Conservation (phyloP, 306 rosid genomes). For the Castanospermum australe region DNA sequence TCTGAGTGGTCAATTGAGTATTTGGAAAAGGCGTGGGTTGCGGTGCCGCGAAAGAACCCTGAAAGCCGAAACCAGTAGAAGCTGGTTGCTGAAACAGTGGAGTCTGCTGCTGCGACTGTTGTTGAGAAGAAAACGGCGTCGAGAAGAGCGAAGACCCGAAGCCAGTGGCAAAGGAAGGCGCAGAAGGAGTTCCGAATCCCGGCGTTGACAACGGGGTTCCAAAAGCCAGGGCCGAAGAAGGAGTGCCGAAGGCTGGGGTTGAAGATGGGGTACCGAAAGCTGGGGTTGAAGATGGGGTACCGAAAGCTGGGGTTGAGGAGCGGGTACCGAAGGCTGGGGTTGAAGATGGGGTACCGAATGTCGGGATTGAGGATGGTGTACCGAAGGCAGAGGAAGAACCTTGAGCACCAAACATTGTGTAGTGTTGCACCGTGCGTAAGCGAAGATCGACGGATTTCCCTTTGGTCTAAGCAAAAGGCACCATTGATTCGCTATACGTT, state of each 20-base stretch:
- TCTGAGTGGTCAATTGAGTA: conserved; percentile 72
- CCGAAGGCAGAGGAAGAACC: conserved; percentile 45
- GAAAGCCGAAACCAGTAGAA: conserved; percentile 56
- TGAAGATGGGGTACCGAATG: conserved; percentile 43
- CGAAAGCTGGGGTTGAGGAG: conserved; percentile 9
- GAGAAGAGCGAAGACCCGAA: conserved; percentile 58
- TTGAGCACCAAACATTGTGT: conserved; percentile 50
- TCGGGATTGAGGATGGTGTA: conserved; percentile 35
- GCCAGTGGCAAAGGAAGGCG: conserved; percentile 54
- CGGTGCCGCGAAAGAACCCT: conserved; percentile 40
- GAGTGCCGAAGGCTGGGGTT: conserved; percentile 41
- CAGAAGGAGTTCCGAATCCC: conserved; percentile 50
- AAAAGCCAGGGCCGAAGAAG: conserved; percentile 42
- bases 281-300: conserved; percentile 10
- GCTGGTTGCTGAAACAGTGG: conserved; percentile 43
- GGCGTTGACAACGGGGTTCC: conserved; percentile 59
- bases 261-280: conserved; percentile 49
- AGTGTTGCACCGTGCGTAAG: background rate
- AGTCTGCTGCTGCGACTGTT: conserved; percentile 47
- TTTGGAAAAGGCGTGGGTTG: conserved; percentile 49
- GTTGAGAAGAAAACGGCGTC: conserved; percentile 58
- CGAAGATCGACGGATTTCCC: background rate
- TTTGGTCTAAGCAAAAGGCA: background rate
- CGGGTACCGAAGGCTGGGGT: conserved; percentile 52
- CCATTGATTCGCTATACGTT: background rate